Conservation (phyloP, 208 protist species). For the Wallacemonas rigidus region DNA sequence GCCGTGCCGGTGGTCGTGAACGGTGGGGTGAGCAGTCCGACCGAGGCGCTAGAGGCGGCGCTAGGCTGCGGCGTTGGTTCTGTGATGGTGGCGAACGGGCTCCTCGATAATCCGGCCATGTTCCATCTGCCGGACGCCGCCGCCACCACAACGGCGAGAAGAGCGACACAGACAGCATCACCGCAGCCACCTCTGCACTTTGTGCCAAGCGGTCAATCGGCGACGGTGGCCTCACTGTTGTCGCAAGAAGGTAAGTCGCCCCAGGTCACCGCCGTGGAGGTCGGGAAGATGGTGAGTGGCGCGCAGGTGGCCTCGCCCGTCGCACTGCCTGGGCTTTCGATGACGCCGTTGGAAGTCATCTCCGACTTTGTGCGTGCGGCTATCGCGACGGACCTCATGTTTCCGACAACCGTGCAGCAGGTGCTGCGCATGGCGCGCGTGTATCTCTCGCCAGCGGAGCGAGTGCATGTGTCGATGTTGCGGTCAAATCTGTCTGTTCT, state of each 20-base stretch:
- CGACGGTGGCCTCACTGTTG: not conserved
- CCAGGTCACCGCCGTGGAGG: not conserved
- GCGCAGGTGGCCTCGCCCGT: not conserved
- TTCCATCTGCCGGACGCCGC: constrained; percentile 36
- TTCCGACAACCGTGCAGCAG: constrained; percentile 69
- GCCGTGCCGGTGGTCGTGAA: constrained; percentile 83
- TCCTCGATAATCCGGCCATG: constrained; percentile 86
- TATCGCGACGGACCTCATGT: constrained; percentile 49
- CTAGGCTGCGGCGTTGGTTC: constrained; percentile 59
- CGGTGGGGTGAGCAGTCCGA: constrained; percentile 66
- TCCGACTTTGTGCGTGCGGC: constrained; percentile 79
- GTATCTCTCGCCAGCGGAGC: constrained; percentile 72
- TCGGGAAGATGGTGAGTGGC: not conserved
- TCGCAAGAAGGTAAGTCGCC: not conserved
- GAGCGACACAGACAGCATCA: not conserved
- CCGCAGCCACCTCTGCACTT: constrained; percentile 18
- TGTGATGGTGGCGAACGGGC: constrained; percentile 80
- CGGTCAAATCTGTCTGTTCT: constrained; percentile 62
- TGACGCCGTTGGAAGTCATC: constrained; percentile 70
- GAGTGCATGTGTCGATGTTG: constrained; percentile 61
- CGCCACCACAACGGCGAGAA: not conserved
- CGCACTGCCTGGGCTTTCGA: constrained; percentile 25
- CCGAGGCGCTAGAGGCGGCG: constrained; percentile 48
- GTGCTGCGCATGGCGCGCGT: constrained; percentile 70
- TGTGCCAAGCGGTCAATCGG: not conserved